Percentiles rank a stretch among this genome's conserved stretches.
Evolutionary conservation across 805 yeast genomes (phyloP).

Genomic region (Candida silvatica): DNA sequence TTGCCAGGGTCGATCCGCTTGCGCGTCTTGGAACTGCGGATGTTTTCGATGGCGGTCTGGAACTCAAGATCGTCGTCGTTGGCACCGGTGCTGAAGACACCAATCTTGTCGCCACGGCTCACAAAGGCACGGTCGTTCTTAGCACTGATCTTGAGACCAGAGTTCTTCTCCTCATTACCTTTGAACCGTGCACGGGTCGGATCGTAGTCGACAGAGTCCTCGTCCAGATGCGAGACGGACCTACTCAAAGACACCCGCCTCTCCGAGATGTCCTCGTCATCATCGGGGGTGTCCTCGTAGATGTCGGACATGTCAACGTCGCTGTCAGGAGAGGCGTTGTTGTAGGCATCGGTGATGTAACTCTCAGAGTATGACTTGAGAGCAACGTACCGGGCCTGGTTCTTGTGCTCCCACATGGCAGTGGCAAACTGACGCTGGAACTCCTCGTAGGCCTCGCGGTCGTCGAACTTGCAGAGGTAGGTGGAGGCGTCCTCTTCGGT

Average conservation of each 20-base stretch:
- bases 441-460: slow-evolving; percentile 28
- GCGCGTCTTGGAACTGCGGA: slow-evolving; percentile 44
- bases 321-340: slow-evolving; percentile 26
- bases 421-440: slow-evolving; percentile 48
- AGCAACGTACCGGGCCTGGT: slow-evolving; percentile 40
- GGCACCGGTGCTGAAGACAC: slow-evolving; percentile 58
- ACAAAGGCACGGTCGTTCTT: slow-evolving; percentile 70
- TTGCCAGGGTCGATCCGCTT: slow-evolving; percentile 42
- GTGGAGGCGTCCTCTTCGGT: slow-evolving; percentile 38
- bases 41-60: slow-evolving; percentile 56
- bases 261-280: slow-evolving; percentile 9
- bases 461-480: slow-evolving; percentile 51
- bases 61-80: slow-evolving; percentile 47
- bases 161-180: slow-evolving; percentile 27
- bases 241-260: too few species aligned
- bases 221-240: slow-evolving; percentile 16
- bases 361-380: slow-evolving; percentile 37
- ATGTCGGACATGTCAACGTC: slow-evolving; percentile 27
- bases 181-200: slow-evolving; percentile 12
- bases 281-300: slow-evolving; percentile 26
- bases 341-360: slow-evolving; percentile 49
- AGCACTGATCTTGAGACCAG: slow-evolving; percentile 62
- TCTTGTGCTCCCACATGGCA: slow-evolving; percentile 54
- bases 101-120: slow-evolving; percentile 69
- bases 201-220: slow-evolving; percentile 30